phyloP scores from a whole-genome alignment of 208 protist species.

The Leishmania martiniquensis region DNA sequence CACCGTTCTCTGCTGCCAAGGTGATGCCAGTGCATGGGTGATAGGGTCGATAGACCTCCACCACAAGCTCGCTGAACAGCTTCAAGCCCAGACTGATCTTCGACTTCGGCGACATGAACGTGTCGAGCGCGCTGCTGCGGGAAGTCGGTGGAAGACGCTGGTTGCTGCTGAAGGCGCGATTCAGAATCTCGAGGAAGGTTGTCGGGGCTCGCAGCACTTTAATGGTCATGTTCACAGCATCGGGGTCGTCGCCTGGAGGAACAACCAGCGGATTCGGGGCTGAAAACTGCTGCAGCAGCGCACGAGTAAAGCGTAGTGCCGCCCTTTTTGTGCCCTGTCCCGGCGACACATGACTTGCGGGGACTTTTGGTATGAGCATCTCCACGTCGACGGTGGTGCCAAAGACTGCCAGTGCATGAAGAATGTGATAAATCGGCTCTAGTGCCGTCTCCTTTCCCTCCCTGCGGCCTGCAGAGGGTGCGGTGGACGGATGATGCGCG shows the following conservation, averaged over 20 bases:
- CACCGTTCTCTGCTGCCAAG: constrained; percentile 42
- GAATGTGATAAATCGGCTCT: constrained; percentile 34
- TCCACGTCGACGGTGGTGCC: constrained; percentile 45
- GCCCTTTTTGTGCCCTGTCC: constrained; percentile 18
- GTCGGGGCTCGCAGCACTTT: constrained; percentile 40
- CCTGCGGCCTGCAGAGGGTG: background rate
- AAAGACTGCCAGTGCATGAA: constrained; percentile 45
- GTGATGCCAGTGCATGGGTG: constrained; percentile 40
- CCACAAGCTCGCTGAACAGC: constrained; percentile 61
- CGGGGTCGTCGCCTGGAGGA: constrained; percentile 30
- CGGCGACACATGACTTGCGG: background rate
- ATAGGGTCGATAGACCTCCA: constrained; percentile 67
- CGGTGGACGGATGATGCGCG: background rate
- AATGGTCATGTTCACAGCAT: constrained; percentile 33
- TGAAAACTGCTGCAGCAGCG: constrained; percentile 42
- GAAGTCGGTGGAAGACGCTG: constrained; percentile 47
- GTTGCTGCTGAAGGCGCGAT: constrained; percentile 62
- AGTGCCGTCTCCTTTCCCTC: background rate
- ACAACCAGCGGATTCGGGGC: constrained; percentile 32
- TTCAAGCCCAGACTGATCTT: constrained; percentile 67
- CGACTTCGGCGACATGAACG: constrained; percentile 58
- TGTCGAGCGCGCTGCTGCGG: constrained; percentile 52
- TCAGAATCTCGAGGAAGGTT: constrained; percentile 58
- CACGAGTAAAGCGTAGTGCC: constrained; percentile 33
- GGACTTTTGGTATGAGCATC: constrained; percentile 28